Evolutionary conservation across 495 filamentous ascomycete genomes (phyloP), one percentile per base, ranked within the genome.

Genomic region (Hyaloscypha finlandica): DNA sequence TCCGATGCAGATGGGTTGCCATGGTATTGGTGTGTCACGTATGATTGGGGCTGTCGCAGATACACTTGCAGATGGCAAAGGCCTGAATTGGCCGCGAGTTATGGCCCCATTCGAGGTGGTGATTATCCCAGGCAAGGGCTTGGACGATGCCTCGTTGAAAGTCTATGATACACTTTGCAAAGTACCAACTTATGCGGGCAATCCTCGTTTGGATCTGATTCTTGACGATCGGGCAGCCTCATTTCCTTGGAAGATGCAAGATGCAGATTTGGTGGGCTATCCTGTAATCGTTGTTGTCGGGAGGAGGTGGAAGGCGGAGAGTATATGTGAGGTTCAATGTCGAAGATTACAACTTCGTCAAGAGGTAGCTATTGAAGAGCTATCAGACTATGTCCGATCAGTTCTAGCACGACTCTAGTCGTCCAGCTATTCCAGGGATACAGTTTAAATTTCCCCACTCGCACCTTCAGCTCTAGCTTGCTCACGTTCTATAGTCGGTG

Each of bases 21-120:
- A 98, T 71, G 95, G 95, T 1, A 97, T 99, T 65, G 95, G 95
- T 0, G 84, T 99, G 29, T 97, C 94, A 2, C 90, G 95, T 35
- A 87, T 99, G 76, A 89, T 99, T 66, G 93, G 88, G 5, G 92
- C 95, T 6, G 85, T 94, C 2, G 92, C 95, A 0, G 88, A 93
- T 64, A 75, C 81, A 8, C 78, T 93, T n/a, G 81, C 87, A 0
- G 91, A 95, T 70, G 69, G 83, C 2, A 86, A 83, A 59, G 95
- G 95, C 0, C 81, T 99, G 16, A 93, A 92, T 71, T 99, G 95
- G 95, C 95, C 95, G 0, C 81, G 87, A 2, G 88, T 81, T 16
- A 92, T 97, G 63, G 92, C 96, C 5, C 95, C 95, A 0, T 99
- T 89, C 70, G 90, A 96, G 66, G 89, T 86, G 19, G 80, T 92